Evolutionary conservation across 192 early-diverging fungal species (phyloP), one percentile per base, ranked within the genome.

Genomic region (Coemansia sp.): DNA sequence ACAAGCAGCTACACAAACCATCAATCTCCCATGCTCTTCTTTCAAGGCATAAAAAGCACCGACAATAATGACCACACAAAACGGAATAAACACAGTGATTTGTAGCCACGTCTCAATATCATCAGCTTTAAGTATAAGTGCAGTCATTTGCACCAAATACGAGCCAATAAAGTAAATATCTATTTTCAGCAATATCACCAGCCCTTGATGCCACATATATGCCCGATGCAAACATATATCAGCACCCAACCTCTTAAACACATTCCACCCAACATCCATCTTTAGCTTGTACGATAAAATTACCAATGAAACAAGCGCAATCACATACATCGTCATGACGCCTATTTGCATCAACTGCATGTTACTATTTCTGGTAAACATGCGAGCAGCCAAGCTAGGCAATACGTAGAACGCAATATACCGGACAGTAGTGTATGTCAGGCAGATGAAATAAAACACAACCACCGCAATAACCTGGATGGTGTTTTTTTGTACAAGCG

Each of bases 81-180:
- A 53, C 26, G 61, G 57, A 15, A 70, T 62, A 15, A 61, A 65
- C 15, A 77, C 67, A 14, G 67, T 66, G 14, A 77, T 62, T 19
- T 77, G 74, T 25, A 77, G 41, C 58, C 58, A 69, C 4, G 67
- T 58, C 51, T 77, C 74, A 14, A 33, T 40, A 32, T 65, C 54
- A 37, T 69, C 53, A 17, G 39, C 49, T 36, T 68, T 62, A 13
- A 87, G 66, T 8, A 87, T 55, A 43, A 89, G 57, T 17, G 72
- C 81, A 0, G 81, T 67, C 61, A 81, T 85, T 45, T 74, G 71
- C 30, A 79, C 54, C 7, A 66, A 64, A 19, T 62, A 73, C 11
- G 64, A 65, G 17, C 68, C 56, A 36, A 80, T 46, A 58, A 76
- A 75, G 51, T 64, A 72, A 23, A 72, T 55, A 42, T 73, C 64